Evolutionary conservation across 1,284 basidiomycete genomes (phyloP).

Genomic region (Moniliella sp.): DNA sequence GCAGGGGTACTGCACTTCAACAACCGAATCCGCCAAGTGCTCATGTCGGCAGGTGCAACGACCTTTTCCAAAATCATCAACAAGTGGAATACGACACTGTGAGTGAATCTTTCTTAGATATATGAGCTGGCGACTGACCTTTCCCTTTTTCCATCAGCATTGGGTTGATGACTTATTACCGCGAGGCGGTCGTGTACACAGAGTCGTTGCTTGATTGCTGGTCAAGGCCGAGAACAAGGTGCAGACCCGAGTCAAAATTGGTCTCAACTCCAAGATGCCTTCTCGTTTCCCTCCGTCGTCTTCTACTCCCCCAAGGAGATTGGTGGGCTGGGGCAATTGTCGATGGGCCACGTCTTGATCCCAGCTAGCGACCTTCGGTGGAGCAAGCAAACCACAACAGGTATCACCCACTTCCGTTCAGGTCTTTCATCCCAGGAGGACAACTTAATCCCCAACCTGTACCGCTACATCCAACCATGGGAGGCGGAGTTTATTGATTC

Average conservation of each 20-base stretch:
- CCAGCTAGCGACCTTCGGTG: constrained; percentile 88
- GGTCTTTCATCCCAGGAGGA: constrained; percentile 62
- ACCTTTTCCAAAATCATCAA: constrained; percentile 99
- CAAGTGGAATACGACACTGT: constrained; percentile 85
- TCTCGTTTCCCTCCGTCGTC: constrained; percentile 65
- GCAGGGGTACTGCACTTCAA: constrained; percentile 47
- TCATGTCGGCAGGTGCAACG: constrained; percentile 95
- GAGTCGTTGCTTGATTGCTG: constrained; percentile 49
- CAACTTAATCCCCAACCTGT: constrained; percentile 58
- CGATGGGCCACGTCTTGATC: constrained; percentile 95
- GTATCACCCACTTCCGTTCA: constrained; percentile 75
- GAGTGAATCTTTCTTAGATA: too few species aligned
- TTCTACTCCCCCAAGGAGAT: constrained; percentile 37
- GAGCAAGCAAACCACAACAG: constrained; percentile 89
- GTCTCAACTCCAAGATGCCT: constrained; percentile 95
- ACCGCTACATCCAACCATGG: constrained; percentile 95
- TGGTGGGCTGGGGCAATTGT: constrained; percentile 93
- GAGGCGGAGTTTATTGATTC: constrained; percentile 95
- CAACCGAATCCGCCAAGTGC: constrained; percentile 58
- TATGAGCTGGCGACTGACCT: too few species aligned
- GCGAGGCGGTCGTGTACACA: constrained; percentile 94
- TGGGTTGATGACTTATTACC: constrained; percentile 70
- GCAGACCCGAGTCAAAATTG: constrained; percentile 98
- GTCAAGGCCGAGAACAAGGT: constrained; percentile 34
- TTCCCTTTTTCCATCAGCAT: too few species aligned